Evolutionary conservation across 352 stramenopile species (phyloP).

Genomic region (Globisporangium yorkense): DNA sequence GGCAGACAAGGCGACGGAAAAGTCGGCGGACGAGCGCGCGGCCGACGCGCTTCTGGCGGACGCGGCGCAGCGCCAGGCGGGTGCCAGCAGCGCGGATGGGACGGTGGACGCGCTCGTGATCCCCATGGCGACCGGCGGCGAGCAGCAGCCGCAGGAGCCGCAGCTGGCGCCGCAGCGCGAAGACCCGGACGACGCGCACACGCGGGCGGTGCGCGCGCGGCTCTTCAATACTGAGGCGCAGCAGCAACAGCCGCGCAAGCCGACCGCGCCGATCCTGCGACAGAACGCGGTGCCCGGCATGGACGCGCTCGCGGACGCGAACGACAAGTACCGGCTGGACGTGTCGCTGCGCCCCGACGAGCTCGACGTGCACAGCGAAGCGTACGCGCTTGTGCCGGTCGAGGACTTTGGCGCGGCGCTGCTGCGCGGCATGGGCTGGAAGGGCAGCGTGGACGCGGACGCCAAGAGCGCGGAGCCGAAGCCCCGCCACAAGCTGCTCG

Average conservation of each 20-base stretch:
- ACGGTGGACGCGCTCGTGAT: slow-evolving; percentile 40
- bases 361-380: slow-evolving; percentile 74
- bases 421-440: slow-evolving; percentile 98
- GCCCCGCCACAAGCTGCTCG: slow-evolving; percentile 88
- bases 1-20: neutral
- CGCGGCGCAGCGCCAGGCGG: slow-evolving; percentile 11
- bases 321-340: slow-evolving; percentile 82
- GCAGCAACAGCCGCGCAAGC: slow-evolving; percentile 5
- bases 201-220: slow-evolving; percentile 20
- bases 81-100: neutral
- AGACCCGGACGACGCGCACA: neutral
- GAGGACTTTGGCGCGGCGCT: slow-evolving; percentile 94
- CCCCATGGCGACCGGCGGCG: slow-evolving; percentile 20
- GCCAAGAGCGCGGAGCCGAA: slow-evolving; percentile 45
- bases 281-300: slow-evolving; percentile 71
- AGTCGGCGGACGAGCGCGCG: slow-evolving; percentile 27
- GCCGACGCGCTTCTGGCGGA: slow-evolving; percentile 36
- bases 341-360: slow-evolving; percentile 74
- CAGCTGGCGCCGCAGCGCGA: slow-evolving; percentile 5
- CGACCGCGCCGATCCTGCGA: slow-evolving; percentile 49
- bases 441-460: slow-evolving; percentile 49
- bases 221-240: slow-evolving; percentile 34
- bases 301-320: slow-evolving; percentile 59
- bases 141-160: slow-evolving; percentile 2
- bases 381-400: slow-evolving; percentile 88